Conservation (phyloP, 164 flowering plant species). For the Aristolochia fimbriata region DNA sequence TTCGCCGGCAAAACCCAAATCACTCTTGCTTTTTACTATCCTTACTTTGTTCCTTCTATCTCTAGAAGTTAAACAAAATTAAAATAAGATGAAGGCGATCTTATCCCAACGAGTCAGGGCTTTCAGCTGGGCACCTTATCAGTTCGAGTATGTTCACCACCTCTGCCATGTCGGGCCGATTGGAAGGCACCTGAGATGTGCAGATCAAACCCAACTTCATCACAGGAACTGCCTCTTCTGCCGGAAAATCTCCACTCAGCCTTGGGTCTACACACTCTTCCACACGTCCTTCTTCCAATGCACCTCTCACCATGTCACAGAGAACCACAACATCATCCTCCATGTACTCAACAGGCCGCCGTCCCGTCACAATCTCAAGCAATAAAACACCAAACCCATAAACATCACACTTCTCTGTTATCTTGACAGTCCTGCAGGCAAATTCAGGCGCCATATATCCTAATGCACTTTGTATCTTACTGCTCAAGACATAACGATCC, state of each 20-base stretch:
- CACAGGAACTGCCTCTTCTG: slow-evolving; percentile 78
- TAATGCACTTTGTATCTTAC: slow-evolving; percentile 95
- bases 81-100: slow-evolving; percentile 2
- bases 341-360: slow-evolving; percentile 92
- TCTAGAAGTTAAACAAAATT: slow-evolving; percentile 1
- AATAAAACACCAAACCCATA: slow-evolving; percentile 83
- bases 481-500: slow-evolving; percentile 75
- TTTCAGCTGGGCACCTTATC: slow-evolving; percentile 72
- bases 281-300: slow-evolving; percentile 67
- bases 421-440: slow-evolving; percentile 78
- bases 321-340: slow-evolving; percentile 93
- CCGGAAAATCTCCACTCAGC: slow-evolving; percentile 56
- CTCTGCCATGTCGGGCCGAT: slow-evolving; percentile 88
- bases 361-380: slow-evolving; percentile 81
- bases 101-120: slow-evolving; percentile 48
- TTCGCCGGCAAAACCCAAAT: slow-evolving; percentile 42
- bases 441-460: slow-evolving; percentile 99
- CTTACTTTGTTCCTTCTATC: not conserved
- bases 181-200: slow-evolving; percentile 94
- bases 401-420: slow-evolving; percentile 89
- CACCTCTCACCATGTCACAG: slow-evolving; percentile 77
- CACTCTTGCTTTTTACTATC: slow-evolving; percentile 1
- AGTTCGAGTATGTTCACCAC: slow-evolving; percentile 85
- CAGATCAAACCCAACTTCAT: slow-evolving; percentile 84
- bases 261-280: slow-evolving; percentile 70